These are phyloP conservation scores for Begonia fuchsioides DNA, from an alignment of 306 rosid genomes.

Conservation along the genomic window DNA sequence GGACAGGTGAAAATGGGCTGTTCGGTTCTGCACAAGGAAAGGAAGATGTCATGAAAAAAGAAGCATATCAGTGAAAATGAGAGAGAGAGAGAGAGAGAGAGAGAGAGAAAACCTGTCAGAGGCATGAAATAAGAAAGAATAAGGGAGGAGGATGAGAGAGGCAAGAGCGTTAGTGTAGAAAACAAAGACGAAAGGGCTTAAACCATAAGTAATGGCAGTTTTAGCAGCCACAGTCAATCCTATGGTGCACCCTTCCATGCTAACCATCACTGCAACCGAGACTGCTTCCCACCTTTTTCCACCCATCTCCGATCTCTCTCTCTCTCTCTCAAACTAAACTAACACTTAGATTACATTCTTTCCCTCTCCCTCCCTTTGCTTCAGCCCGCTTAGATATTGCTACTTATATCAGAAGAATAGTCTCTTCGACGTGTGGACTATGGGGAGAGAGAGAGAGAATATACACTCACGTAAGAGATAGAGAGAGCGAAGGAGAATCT, in stretches of 20 bases:
- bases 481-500: too few species aligned
- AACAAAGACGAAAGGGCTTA: constrained; percentile 38
- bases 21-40: constrained; percentile 7
- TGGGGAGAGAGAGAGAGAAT: too few species aligned
- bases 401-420: too few species aligned
- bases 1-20: background rate
- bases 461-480: too few species aligned
- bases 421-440: too few species aligned
- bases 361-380: background rate
- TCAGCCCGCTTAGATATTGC: too few species aligned
- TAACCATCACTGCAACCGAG: constrained; percentile 34
- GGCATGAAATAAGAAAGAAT: constrained; percentile 35
- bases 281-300: constrained; percentile 16
- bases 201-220: constrained; percentile 30
- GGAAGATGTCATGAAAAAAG: too few species aligned
- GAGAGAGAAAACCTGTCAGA: constrained; percentile 1
- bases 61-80: background rate
- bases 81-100: background rate
- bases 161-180: constrained; percentile 31
- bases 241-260: constrained; percentile 30
- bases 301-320: constrained; percentile 20
- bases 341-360: background rate
- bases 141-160: constrained; percentile 31
- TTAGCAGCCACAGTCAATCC: constrained; percentile 36
- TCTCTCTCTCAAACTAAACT: background rate